Evolutionary conservation across 2,329 filamentous ascomycete species (phyloP), one percentile per base, ranked within the genome.

Genomic region (Orbilia quercus): DNA sequence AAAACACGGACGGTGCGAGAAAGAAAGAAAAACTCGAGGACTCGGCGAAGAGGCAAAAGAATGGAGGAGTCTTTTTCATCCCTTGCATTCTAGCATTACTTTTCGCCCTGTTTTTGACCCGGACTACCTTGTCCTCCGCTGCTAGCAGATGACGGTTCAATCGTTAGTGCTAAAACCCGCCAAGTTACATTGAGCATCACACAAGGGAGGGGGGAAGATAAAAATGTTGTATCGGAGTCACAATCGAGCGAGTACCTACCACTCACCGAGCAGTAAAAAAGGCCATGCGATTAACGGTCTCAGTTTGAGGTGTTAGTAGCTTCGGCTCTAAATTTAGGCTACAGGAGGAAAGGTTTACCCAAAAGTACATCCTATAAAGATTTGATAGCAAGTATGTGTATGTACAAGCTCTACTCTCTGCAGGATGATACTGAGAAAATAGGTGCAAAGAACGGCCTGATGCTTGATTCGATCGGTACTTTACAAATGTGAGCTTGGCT

Each of bases 71-170:
- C 63, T 50, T 1, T 25, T 14, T 12, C 23, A 57, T 53, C 50
- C 63, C 63, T 67, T 67, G 63, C 63, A 59, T 67, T 67, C 53
- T 53, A 59, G 58, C 44, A 34, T 44, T 36, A 67, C 58, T 47
- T 44, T 31, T 31, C 5, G 4, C 28, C 28, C 28, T 9, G n/a
- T n/a, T 31, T 31, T 9, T 4, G 4, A 31, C 28, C 9, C 5
- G 28, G 9, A 31, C 9, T 31, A 31, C 28, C 28, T 31, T 9
- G 28, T 31, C 9, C 28, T 5, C 28, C 28, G 9, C 5, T 9
- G 28, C 4, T 31, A 5, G 28, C 28, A 31, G 9, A 31, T 31
- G 40, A 12, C 23, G 38, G 22, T 38, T 58, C 22, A 34, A 38
- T 34, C 45, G 23, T 18, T 31, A 53, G 22, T 44, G 34, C 51